These are phyloP conservation scores for Monilinia vaccinii-corymbosi DNA, from an alignment of 2,329 filamentous ascomycete genomes.

Conservation along the genomic window DNA sequence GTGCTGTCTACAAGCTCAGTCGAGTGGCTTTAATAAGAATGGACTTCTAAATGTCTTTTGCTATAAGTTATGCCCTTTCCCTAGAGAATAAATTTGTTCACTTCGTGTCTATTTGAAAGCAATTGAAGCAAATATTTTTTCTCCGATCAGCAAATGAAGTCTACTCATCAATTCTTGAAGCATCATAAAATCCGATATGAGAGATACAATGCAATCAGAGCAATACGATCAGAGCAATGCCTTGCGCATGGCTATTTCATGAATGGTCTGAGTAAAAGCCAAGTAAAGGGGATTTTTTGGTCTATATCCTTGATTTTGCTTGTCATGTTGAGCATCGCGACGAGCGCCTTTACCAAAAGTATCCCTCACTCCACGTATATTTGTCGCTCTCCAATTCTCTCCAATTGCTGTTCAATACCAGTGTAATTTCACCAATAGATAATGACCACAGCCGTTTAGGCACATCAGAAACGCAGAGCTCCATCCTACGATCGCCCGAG, in stretches of 20 bases:
- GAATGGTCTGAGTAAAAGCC: slow-evolving; percentile 34
- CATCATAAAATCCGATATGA: background rate
- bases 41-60: background rate
- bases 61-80: background rate
- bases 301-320: slow-evolving; percentile 37
- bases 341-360: slow-evolving; percentile 19
- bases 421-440: background rate
- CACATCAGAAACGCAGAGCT: background rate
- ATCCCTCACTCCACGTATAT: background rate
- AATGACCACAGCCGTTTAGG: background rate
- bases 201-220: background rate
- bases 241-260: slow-evolving; percentile 35
- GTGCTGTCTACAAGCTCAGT: background rate
- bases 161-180: background rate
- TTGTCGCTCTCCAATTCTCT: background rate
- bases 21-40: background rate
- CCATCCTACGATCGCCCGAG: background rate
- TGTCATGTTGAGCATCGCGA: slow-evolving; percentile 36
- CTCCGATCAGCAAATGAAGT: background rate
- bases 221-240: slow-evolving; percentile 29
- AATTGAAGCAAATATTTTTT: background rate
- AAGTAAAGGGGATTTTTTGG: slow-evolving; percentile 42
- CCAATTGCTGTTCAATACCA: too few relatives aligned
- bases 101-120: background rate
- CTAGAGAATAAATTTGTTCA: background rate